Conservation (phyloP, 768 basidiomycete species). For the Neoboletus subvelutipes region DNA sequence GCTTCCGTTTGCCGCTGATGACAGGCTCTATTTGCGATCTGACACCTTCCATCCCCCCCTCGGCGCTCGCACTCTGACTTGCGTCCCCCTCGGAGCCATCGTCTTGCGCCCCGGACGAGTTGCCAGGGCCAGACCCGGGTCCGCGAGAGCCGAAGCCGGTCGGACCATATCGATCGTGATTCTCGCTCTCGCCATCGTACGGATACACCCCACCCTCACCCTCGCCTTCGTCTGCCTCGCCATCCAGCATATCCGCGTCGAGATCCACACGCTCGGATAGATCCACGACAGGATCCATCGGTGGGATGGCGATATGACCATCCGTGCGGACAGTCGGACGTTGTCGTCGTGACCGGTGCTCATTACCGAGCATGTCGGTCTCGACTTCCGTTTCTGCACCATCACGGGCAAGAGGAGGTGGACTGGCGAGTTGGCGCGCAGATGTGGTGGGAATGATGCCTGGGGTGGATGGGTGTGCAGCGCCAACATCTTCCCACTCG, state of each 20-base stretch:
- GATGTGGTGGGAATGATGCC: background rate
- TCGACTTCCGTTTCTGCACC: conserved; percentile 37
- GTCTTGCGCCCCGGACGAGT: conserved; percentile 12
- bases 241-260: conserved; percentile 33
- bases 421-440: conserved; percentile 19
- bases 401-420: conserved; percentile 25
- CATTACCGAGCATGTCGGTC: conserved; percentile 19
- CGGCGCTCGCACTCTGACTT: conserved; percentile 20
- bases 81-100: conserved; percentile 24
- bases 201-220: background rate
- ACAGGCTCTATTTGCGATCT: conserved; percentile 7
- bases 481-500: conserved; percentile 22
- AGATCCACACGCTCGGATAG: conserved; percentile 12
- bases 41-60: conserved; percentile 6
- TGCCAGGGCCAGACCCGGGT: conserved; percentile 17
- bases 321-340: conserved; percentile 30
- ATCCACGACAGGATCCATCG: conserved; percentile 8
- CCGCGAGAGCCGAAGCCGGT: conserved; percentile 12
- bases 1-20: conserved; percentile 26
- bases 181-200: conserved; percentile 10
- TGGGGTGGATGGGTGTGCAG: background rate
- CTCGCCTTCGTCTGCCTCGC: conserved; percentile 9
- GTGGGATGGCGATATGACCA: conserved; percentile 19
- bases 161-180: conserved; percentile 2
- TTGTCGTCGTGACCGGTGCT: conserved; percentile 14